Percentiles rank a stretch among this genome's conserved stretches.
phyloP scores from a whole-genome alignment of 306 rosid genomes.

The Citrullus colocynthis region DNA sequence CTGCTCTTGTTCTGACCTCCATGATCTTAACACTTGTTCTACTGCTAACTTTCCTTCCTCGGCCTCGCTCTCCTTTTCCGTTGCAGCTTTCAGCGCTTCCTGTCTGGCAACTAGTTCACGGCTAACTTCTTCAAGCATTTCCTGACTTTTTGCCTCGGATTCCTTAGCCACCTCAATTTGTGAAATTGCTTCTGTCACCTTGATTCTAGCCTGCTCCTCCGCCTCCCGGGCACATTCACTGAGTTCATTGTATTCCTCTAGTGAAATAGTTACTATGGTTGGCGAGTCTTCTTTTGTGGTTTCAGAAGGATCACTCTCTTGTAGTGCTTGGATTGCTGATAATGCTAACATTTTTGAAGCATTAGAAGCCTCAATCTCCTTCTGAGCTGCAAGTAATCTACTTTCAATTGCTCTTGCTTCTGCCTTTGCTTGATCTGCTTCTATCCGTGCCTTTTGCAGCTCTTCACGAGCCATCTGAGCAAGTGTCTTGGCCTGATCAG shows the following conservation, averaged over 20 bases:
- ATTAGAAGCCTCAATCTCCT: slow-evolving; percentile 90
- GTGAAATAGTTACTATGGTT: slow-evolving; percentile 58
- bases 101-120: slow-evolving; percentile 55
- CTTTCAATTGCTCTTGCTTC: slow-evolving; percentile 71
- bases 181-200: slow-evolving; percentile 61
- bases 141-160: slow-evolving; percentile 61
- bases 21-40: slow-evolving; percentile 77
- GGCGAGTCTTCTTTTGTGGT: slow-evolving; percentile 32
- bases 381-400: slow-evolving; percentile 73
- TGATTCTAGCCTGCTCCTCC: slow-evolving; percentile 70
- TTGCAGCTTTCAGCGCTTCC: slow-evolving; percentile 54
- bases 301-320: slow-evolving; percentile 63
- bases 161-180: slow-evolving; percentile 66
- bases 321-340: slow-evolving; percentile 81
- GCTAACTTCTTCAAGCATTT: slow-evolving; percentile 66
- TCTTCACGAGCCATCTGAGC: slow-evolving; percentile 55
- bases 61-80: slow-evolving; percentile 77
- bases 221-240: slow-evolving; percentile 80
- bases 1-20: slow-evolving; percentile 73
- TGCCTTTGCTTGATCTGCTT: slow-evolving; percentile 81
- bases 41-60: slow-evolving; percentile 82
- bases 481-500: slow-evolving; percentile 59
- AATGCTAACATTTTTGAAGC: slow-evolving; percentile 77
- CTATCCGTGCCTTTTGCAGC: slow-evolving; percentile 62
- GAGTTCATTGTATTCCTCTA: slow-evolving; percentile 87